Evolutionary conservation across 1,284 basidiomycete genomes (phyloP).

Genomic region (Cutaneotrichosporon sp.): DNA sequence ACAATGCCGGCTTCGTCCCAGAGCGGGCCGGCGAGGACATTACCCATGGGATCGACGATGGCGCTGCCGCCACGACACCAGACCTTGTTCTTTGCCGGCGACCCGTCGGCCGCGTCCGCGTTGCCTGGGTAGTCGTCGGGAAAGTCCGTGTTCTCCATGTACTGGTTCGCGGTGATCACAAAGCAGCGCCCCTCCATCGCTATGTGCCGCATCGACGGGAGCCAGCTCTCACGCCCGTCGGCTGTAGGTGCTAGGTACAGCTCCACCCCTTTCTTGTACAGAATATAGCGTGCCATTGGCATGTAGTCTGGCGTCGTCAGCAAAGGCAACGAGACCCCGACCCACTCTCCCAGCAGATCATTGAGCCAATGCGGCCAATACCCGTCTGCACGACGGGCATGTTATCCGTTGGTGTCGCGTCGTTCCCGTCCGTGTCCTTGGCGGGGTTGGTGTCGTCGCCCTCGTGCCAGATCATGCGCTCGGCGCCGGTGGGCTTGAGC

Average conservation of each 20-base stretch:
- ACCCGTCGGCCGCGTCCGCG: neutral
- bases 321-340: neutral
- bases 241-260: slow-evolving; percentile 52
- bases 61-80: slow-evolving; percentile 58
- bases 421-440: slow-evolving; percentile 8
- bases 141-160: slow-evolving; percentile 24
- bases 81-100: slow-evolving; percentile 2
- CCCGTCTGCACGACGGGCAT: slow-evolving; percentile 48
- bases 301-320: slow-evolving; percentile 54
- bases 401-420: slow-evolving; percentile 20
- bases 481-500: slow-evolving; percentile 63
- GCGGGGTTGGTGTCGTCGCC: slow-evolving; percentile 48
- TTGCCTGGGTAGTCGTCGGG: slow-evolving; percentile 27
- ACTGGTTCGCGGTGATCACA: slow-evolving; percentile 55
- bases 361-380: slow-evolving; percentile 53
- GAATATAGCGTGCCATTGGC: slow-evolving; percentile 54
- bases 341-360: slow-evolving; percentile 66
- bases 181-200: slow-evolving; percentile 71
- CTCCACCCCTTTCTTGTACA: slow-evolving; percentile 38
- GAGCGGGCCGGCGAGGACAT: slow-evolving; percentile 63
- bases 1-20: slow-evolving; percentile 58
- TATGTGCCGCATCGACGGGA: slow-evolving; percentile 63
- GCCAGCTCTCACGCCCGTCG: slow-evolving; percentile 61
- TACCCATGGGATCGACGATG: slow-evolving; percentile 62
- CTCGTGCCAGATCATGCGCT: slow-evolving; percentile 65